Conservation (phyloP, 192 early-diverging fungal species). For the Spizellomyces sp. region DNA sequence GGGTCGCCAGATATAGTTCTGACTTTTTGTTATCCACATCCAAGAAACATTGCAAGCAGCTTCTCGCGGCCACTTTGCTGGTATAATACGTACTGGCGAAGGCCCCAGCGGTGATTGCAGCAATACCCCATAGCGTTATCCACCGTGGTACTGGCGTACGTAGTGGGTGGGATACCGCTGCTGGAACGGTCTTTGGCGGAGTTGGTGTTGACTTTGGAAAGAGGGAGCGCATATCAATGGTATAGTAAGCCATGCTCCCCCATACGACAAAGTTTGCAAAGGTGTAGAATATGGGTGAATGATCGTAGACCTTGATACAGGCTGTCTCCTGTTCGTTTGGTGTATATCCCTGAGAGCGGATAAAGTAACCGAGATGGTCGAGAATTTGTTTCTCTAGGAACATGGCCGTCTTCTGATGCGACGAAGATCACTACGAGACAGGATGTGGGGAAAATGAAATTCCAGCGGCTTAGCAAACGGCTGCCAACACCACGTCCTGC, state of each 20-base stretch:
- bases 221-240: conserved; percentile 23
- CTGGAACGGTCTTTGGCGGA: not conserved
- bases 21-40: conserved; percentile 33
- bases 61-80: conserved; percentile 21
- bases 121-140: conserved; percentile 21
- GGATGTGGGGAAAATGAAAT: no score
- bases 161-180: not conserved
- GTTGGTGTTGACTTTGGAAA: not conserved
- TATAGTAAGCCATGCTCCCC: conserved; percentile 31
- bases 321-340: conserved; percentile 10
- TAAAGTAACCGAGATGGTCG: conserved; percentile 31
- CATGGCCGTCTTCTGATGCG: not conserved
- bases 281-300: conserved; percentile 14
- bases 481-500: no score
- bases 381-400: conserved; percentile 31
- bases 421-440: no score
- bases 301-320: conserved; percentile 24
- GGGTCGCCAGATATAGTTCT: conserved; percentile 20
- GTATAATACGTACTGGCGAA: conserved; percentile 30
- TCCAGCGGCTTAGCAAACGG: no score
- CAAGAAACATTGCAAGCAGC: conserved; percentile 32
- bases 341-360: conserved; percentile 7
- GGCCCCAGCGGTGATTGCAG: conserved; percentile 24
- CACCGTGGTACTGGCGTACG: conserved; percentile 15
- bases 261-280: conserved; percentile 30